These are phyloP conservation scores for Escovopsis sp. DNA, from an alignment of 2,329 filamentous ascomycete genomes.

Conservation along the genomic window DNA sequence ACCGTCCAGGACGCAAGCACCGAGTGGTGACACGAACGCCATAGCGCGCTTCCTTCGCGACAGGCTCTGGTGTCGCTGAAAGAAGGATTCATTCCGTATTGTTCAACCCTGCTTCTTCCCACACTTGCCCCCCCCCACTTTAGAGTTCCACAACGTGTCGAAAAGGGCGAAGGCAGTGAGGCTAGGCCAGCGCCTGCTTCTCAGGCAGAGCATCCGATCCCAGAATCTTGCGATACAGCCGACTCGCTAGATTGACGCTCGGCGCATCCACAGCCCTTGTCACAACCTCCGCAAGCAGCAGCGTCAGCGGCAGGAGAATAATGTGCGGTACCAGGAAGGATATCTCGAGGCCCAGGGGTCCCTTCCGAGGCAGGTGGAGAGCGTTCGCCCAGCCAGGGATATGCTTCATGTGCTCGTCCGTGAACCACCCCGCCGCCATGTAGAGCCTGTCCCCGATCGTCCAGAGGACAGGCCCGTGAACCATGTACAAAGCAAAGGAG, in stretches of 20 bases:
- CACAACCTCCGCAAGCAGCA: constrained; percentile 41
- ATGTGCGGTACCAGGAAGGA: constrained; percentile 44
- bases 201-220: constrained; percentile 1
- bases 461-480: constrained; percentile 47
- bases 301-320: constrained; percentile 41
- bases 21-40: too few species aligned
- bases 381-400: constrained; percentile 42
- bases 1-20: too few species aligned
- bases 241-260: constrained; percentile 39
- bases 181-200: constrained; percentile 5
- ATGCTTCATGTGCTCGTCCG: constrained; percentile 29
- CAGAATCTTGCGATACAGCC: constrained; percentile 30
- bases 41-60: too few species aligned
- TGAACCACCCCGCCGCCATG: constrained; percentile 40
- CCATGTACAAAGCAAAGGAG: constrained; percentile 47
- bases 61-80: too few species aligned
- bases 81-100: too few species aligned
- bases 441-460: constrained; percentile 48
- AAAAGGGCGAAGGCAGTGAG: not conserved
- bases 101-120: too few species aligned
- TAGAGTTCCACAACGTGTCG: too few species aligned
- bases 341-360: constrained; percentile 45
- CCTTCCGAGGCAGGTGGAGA: constrained; percentile 36
- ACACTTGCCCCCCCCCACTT: too few species aligned
- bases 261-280: constrained; percentile 44